A percentile compares a stretch with the other conserved stretches of the same genome.
These are phyloP conservation scores for Xylaria scruposa DNA, from an alignment of 495 filamentous ascomycete genomes.

Conservation along the genomic window DNA sequence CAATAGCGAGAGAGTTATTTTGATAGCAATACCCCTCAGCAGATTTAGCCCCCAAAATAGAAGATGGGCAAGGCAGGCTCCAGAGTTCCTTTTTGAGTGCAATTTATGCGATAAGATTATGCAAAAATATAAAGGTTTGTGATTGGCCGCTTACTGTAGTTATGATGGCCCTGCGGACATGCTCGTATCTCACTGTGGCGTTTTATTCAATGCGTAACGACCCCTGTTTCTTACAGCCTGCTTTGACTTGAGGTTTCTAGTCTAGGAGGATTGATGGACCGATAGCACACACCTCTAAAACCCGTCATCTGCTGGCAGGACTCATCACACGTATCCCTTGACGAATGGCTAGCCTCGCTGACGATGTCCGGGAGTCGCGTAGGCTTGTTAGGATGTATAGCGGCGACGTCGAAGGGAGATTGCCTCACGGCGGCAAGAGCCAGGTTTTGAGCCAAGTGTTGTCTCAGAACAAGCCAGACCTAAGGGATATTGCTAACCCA, in stretches of 20 bases:
- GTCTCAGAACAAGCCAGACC: background rate
- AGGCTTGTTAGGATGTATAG: slow-evolving; percentile 16
- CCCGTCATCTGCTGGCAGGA: background rate
- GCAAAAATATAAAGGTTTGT: background rate
- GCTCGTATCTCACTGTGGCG: background rate
- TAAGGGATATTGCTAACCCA: background rate
- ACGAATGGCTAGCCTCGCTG: background rate
- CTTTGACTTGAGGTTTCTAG: background rate
- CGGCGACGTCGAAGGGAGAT: background rate
- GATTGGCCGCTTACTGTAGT: background rate
- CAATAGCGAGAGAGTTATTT: background rate
- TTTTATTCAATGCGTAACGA: background rate
- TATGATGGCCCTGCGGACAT: background rate
- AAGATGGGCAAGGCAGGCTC: background rate
- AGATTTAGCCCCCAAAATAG: background rate
- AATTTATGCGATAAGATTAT: background rate
- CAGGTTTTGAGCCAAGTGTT: background rate
- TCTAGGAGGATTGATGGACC: background rate
- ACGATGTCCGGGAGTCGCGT: slow-evolving; percentile 5
- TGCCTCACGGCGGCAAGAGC: background rate
- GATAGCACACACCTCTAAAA: background rate
- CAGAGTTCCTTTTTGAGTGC: background rate
- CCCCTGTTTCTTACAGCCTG: background rate
- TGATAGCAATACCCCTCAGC: background rate
- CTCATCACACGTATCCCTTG: background rate